Evolutionary conservation across 306 rosid species (phyloP), one percentile per base, ranked within the genome.

Genomic region (Trifolium repens): DNA sequence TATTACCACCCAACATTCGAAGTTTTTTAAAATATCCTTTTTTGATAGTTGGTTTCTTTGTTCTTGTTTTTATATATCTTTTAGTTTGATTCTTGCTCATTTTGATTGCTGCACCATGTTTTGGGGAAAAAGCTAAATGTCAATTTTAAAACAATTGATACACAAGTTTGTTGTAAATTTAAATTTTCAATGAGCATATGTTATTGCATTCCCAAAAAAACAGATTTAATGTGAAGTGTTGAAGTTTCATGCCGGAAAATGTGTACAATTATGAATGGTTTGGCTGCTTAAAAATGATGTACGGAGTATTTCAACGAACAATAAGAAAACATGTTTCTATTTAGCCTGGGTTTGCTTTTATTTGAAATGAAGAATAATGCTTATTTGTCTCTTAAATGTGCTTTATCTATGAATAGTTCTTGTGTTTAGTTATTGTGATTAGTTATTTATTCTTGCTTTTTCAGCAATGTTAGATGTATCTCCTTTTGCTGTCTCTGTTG

Each of bases 1-100:
- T 77, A 54, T 89, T 73, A 91, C 96, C 34, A 84, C 82, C 3
- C 98, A 91, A 16, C 98, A 93, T 74, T 92, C 90, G 76, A 89
- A 84, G 57, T 84, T 93, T 39, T 82, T 93, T 43, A 93, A 89
- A 82, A 93, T 93, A 91, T 91, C 98, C 97, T 93, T 81, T 81
- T 27, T 79, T 52, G 67, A 80, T 12, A 54, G n/a, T 69, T 54
- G 65, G n/a, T 78, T 54, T 64, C 37, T 58, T 68, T 30, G n/a
- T 65, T 73, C 58, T 11, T 64, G 46, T 60, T 68, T 49, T 10
- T 0, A 4, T 82, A 43, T 52, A 61, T 6, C n/a, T 53, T n/a
- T 47, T 32, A 37, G 11, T 53, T 54, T 17, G 62, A 46, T 76
- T 64, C 71, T 27, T 66, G 26, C 39, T 71, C 34, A 40, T 59